These are phyloP conservation scores for Pascua sp. DNA, from an alignment of 1,284 basidiomycete species.

Conservation along the genomic window DNA sequence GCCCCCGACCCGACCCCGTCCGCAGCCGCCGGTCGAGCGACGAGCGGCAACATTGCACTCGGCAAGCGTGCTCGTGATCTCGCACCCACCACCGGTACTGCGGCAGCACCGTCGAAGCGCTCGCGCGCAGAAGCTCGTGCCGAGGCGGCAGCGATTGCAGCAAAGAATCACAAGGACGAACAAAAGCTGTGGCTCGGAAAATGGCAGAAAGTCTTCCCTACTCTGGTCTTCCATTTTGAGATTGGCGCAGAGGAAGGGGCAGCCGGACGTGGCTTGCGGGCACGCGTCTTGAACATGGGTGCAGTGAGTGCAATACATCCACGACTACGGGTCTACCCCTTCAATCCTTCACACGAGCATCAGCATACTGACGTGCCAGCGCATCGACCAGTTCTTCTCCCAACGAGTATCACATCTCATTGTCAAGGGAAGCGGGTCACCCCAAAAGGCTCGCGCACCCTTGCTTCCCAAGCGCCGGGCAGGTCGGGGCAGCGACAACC, in stretches of 20 bases:
- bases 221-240: conserved; percentile 78
- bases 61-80: conserved; percentile 15
- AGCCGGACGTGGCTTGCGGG: conserved; percentile 55
- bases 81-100: not conserved
- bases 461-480: conserved; percentile 5
- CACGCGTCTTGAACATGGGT: conserved; percentile 64
- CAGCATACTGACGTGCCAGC: conserved; percentile 1
- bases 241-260: conserved; percentile 53
- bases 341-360: not conserved
- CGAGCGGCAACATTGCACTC: conserved; percentile 2
- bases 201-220: conserved; percentile 78
- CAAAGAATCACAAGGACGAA: conserved; percentile 42
- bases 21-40: not conserved
- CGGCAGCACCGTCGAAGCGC: conserved; percentile 6
- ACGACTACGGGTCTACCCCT: not conserved
- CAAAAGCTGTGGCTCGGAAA: conserved; percentile 74
- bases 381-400: conserved; percentile 79
- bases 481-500: conserved; percentile 22
- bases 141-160: not conserved
- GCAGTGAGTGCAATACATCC: conserved; percentile 59
- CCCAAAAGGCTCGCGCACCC: conserved; percentile 52
- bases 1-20: conserved; percentile 3
- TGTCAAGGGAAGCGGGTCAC: conserved; percentile 31
- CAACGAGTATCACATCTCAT: conserved; percentile 81
- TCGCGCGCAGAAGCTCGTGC: conserved; percentile 5